Evolutionary conservation across 2,329 filamentous ascomycete genomes (phyloP).

Genomic region (Penicillium glabrum): DNA sequence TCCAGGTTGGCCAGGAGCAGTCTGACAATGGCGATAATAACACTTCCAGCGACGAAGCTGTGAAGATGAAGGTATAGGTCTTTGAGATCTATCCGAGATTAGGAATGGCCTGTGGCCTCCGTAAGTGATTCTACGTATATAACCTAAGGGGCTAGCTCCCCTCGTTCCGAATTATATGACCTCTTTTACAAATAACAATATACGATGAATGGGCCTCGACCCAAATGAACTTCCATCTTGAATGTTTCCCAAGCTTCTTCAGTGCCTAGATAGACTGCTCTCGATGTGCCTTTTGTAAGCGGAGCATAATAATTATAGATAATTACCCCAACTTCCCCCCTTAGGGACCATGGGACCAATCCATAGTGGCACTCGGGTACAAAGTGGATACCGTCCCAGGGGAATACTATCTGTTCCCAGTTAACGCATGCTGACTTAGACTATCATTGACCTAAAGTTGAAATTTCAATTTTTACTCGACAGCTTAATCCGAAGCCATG

Average conservation of each 20-base stretch:
- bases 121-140: neutral
- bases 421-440: too few species aligned
- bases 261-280: neutral
- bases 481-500: neutral
- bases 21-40: neutral
- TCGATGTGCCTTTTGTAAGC: neutral
- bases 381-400: neutral
- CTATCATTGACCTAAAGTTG: too few species aligned
- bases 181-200: neutral
- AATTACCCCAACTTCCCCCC: too few species aligned
- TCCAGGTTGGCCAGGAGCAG: slow-evolving; percentile 1
- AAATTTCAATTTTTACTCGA: neutral
- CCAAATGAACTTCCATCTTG: neutral
- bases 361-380: neutral
- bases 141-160: neutral
- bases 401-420: too few species aligned
- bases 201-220: neutral
- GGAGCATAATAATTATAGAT: too few species aligned
- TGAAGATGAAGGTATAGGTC: neutral
- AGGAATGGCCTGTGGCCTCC: neutral
- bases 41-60: neutral
- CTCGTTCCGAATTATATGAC: neutral
- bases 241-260: neutral
- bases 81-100: neutral
- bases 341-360: too few species aligned